Evolutionary conservation across 2,329 filamentous ascomycete species (phyloP), one percentile per base, ranked within the genome.

Genomic region (Bipolaris oryzae): DNA sequence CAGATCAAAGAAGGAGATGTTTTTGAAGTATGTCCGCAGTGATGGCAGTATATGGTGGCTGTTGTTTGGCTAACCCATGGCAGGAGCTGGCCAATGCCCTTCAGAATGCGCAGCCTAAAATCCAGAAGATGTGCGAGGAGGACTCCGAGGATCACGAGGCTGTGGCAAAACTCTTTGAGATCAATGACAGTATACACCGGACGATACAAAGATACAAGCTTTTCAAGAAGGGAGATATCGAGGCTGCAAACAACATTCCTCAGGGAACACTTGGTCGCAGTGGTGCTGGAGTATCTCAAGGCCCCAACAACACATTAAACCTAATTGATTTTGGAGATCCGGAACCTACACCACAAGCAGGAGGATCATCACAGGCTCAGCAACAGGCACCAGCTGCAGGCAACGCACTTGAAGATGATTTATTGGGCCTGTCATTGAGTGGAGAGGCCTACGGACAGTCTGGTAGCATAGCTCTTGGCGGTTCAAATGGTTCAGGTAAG

Each of bases 51-150:
- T 42, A 33, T 38, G 46, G 58, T 62, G 21, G 25, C 43, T 53
- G 47, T 57, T 63, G 21, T 31, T 45, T 55, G 18, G 49, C 59
- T 73, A 34, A 74, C 57, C 15, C 33, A 11, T 11, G 35, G 23
- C 28, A 93, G 81, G 95, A 99, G 81, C 84, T 99, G 51, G 93
- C 93, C 5, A 89, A 90, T 62, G 88, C 95, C 9, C 82, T 99
- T 43, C 91, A 92, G 75, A 97, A 90, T 72, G 95, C 95, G 2
- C 95, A 99, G 70, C 95, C 95, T 7, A 99, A 99, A 80, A 98
- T 99, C 63, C 94, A 98, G 75, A 97, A 92, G 79, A 99, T 99
- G 94, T 98, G 94, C 72, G 94, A 98, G 77, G 95, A 99, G 77
- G 95, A 99, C 73, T 97, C 93, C 10, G 94, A 98, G 60, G 95